Percentiles rank a stretch among this genome's conserved stretches.
Conservation (phyloP, 2,329 filamentous ascomycete genomes). For the Colletotrichum camelliae region DNA sequence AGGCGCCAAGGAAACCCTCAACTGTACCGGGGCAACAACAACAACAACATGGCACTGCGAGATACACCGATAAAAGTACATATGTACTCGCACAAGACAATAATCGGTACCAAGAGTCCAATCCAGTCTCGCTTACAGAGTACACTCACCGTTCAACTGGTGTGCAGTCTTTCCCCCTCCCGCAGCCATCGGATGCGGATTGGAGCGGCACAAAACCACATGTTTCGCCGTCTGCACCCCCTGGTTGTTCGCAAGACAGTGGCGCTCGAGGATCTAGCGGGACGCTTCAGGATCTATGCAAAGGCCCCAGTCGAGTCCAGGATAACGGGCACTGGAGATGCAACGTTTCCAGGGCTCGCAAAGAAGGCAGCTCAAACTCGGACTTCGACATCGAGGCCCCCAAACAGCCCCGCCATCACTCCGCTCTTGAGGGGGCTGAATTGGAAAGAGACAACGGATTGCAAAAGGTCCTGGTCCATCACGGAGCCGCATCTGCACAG, state of each 20-base stretch:
- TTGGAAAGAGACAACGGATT: not conserved
- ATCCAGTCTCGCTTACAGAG: not conserved
- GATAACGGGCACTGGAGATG: not conserved
- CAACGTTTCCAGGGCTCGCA: not conserved
- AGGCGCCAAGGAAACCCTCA: slow-evolving; percentile 1
- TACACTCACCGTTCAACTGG: not conserved
- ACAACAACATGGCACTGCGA: not conserved
- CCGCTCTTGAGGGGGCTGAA: not conserved
- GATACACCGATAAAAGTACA: not conserved
- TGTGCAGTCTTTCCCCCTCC: not conserved
- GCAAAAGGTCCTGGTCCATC: not conserved
- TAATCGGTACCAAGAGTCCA: not conserved
- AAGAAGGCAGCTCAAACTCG: not conserved
- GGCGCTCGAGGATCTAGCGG: not conserved
- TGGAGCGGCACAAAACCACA: not conserved
- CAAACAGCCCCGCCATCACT: not conserved
- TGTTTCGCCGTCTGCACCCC: not conserved
- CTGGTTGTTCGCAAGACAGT: not conserved
- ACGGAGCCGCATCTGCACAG: not conserved
- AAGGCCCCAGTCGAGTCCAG: not conserved
- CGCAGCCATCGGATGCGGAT: not conserved
- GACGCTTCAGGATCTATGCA: not conserved
- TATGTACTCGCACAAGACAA: not conserved
- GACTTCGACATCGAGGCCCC: not conserved
- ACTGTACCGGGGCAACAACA: not conserved